Percentiles rank a stretch among this genome's conserved stretches.
These are phyloP conservation scores for Spergularia marina DNA, from an alignment of 148 eudicot genomes.

Conservation along the genomic window DNA sequence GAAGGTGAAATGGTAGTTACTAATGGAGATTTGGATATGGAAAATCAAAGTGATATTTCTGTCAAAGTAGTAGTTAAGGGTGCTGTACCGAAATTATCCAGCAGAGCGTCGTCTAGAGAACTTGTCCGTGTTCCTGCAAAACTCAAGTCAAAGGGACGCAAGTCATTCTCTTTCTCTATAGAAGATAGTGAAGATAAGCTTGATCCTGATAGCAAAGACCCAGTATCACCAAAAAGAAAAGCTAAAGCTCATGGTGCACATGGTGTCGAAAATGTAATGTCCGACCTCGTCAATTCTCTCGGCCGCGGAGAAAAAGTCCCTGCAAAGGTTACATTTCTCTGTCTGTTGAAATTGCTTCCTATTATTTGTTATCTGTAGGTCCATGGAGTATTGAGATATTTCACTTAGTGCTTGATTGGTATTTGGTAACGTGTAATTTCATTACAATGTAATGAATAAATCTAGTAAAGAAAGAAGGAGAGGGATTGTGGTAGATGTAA, in stretches of 20 bases:
- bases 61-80: conserved; percentile 67
- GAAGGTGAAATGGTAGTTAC: conserved; percentile 50
- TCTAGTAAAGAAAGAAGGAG: too few relatives aligned
- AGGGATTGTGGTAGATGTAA: too few relatives aligned
- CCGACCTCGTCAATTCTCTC: conserved; percentile 63
- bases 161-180: conserved; percentile 64
- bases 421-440: too few relatives aligned
- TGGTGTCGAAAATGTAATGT: conserved; percentile 56
- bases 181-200: conserved; percentile 47
- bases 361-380: not conserved
- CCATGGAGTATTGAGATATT: not conserved
- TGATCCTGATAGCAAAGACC: conserved; percentile 37
- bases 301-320: conserved; percentile 77
- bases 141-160: conserved; percentile 61
- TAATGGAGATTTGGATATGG: conserved; percentile 37
- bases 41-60: conserved; percentile 58
- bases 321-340: conserved; percentile 55
- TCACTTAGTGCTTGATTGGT: not conserved
- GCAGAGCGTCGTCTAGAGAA: conserved; percentile 37
- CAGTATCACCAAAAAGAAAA: conserved; percentile 39
- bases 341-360: not conserved
- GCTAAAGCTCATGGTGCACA: conserved; percentile 45
- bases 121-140: conserved; percentile 79
- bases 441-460: too few relatives aligned
- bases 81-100: conserved; percentile 41